phyloP scores from a whole-genome alignment of 352 stramenopile species.

The Achlya hypogyna region DNA sequence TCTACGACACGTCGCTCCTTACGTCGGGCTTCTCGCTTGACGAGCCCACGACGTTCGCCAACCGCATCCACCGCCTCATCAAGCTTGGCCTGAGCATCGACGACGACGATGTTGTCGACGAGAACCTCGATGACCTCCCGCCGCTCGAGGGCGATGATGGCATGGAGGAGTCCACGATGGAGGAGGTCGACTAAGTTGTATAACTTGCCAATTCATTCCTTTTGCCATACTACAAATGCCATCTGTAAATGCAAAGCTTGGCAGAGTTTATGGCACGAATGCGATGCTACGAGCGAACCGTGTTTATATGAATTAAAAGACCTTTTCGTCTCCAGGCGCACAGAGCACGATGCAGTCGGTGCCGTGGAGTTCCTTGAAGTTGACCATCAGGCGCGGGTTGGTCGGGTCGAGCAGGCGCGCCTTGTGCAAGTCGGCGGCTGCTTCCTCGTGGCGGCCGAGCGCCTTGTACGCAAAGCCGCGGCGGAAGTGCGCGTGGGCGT shows the following conservation, averaged over 20 bases:
- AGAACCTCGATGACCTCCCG: conserved; percentile 95
- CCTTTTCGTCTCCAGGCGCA: conserved; percentile 49
- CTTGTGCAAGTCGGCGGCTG: conserved; percentile 59
- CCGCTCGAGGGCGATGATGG: conserved; percentile 92
- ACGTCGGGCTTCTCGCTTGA: conserved; percentile 99
- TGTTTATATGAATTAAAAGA: conserved; percentile 5
- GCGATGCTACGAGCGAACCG: no score
- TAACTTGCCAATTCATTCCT: not conserved
- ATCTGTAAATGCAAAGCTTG: no score
- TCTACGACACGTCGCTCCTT: conserved; percentile 99
- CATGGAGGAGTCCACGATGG: conserved; percentile 96
- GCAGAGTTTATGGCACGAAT: not conserved
- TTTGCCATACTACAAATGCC: no score
- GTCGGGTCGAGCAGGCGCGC: conserved; percentile 51
- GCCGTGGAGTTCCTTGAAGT: conserved; percentile 66
- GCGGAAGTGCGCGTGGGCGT: conserved; percentile 77
- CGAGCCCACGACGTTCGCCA: conserved; percentile 97
- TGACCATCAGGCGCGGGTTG: conserved; percentile 62
- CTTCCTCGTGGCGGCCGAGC: conserved; percentile 41
- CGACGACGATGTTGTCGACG: conserved; percentile 94
- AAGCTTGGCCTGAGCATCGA: conserved; percentile 98
- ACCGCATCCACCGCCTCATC: conserved; percentile 98
- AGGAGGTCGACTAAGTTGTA: conserved; percentile 95
- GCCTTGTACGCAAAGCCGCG: conserved; percentile 63
- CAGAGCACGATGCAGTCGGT: conserved; percentile 68